Evolutionary conservation across 1,284 basidiomycete species (phyloP).

Genomic region (Phenoliferia sp.): DNA sequence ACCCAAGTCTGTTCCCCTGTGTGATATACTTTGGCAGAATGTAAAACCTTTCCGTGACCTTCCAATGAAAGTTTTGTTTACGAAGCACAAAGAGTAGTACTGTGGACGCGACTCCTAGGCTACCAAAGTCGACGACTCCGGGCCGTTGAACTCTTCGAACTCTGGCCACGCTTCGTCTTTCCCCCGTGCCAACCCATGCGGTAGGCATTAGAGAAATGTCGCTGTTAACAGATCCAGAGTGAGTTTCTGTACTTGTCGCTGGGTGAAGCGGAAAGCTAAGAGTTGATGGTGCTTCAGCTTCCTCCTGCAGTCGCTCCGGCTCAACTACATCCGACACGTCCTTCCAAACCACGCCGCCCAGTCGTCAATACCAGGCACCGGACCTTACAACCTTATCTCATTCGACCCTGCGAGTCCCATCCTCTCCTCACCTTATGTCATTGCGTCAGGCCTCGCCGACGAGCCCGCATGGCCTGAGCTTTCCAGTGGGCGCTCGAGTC

Average conservation of each 20-base stretch:
- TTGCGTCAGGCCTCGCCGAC: constrained; percentile 70
- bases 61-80: too few species aligned
- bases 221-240: constrained; percentile 1
- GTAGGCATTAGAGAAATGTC: not conserved
- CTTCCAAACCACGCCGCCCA: constrained; percentile 70
- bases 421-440: constrained; percentile 71
- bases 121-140: too few species aligned
- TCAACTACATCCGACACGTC: constrained; percentile 79
- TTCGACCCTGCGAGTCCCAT: constrained; percentile 59
- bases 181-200: not conserved
- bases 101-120: too few species aligned
- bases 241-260: not conserved
- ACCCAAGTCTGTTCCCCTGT: too few species aligned
- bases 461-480: constrained; percentile 77
- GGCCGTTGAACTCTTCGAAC: too few species aligned
- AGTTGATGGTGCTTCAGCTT: constrained; percentile 54
- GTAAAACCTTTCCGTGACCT: too few species aligned
- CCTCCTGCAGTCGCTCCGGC: constrained; percentile 74
- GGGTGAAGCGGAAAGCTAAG: not conserved
- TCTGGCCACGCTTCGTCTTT: too few species aligned
- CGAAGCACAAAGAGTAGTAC: too few species aligned
- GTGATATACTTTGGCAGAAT: too few species aligned
- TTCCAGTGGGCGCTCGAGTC: constrained; percentile 55
- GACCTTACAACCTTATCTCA: constrained; percentile 54
- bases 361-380: constrained; percentile 3